Evolutionary conservation across 345 rosid genomes (phyloP).

Genomic region (Hibiscus syriacus): DNA sequence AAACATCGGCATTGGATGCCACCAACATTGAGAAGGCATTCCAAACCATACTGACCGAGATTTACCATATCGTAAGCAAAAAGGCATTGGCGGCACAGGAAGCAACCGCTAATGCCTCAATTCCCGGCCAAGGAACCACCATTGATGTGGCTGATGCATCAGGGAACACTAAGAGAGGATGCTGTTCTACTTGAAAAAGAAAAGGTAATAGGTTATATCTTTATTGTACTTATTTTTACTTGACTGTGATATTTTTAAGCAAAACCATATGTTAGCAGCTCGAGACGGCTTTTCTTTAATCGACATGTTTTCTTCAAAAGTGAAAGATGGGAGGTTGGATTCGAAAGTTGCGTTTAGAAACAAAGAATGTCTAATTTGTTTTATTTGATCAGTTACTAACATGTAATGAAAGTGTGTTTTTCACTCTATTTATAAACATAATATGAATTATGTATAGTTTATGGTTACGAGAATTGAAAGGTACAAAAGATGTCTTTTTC

Average conservation of each 20-base stretch:
- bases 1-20: conserved; percentile 71
- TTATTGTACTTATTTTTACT: conserved; percentile 20
- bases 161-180: conserved; percentile 35
- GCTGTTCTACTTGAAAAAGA: conserved; percentile 46
- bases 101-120: conserved; percentile 39
- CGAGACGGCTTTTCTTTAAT: neutral
- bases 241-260: conserved; percentile 13
- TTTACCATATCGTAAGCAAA: conserved; percentile 61
- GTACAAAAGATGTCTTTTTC: neutral
- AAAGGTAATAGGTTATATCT: conserved; percentile 11
- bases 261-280: conserved; percentile 1
- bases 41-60: conserved; percentile 58
- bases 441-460: neutral
- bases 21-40: conserved; percentile 67
- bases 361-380: neutral
- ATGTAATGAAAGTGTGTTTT: neutral
- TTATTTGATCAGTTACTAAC: neutral
- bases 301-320: neutral
- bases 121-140: conserved; percentile 58
- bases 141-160: conserved; percentile 52
- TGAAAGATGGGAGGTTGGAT: neutral
- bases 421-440: neutral
- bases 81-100: conserved; percentile 71
- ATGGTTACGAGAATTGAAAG: neutral
- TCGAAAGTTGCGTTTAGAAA: neutral